Evolutionary conservation across 2,329 filamentous ascomycete species (phyloP).

Genomic region (Colletotrichum orbiculare): DNA sequence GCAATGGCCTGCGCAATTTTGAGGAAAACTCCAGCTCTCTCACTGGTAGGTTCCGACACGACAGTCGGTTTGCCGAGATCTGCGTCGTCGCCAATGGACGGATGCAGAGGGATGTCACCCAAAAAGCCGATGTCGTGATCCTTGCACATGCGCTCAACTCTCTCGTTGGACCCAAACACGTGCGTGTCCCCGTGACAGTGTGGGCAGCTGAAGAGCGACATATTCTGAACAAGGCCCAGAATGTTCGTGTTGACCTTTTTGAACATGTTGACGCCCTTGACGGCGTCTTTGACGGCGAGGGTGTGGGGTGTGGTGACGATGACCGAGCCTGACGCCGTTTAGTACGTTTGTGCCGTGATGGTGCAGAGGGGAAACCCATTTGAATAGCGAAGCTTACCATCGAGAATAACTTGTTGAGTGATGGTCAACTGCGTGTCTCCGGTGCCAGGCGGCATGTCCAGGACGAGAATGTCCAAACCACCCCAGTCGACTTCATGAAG

Average conservation of each 20-base stretch:
- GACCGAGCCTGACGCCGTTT: conserved; percentile 69
- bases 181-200: conserved; percentile 79
- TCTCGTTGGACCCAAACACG: conserved; percentile 77
- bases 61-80: conserved; percentile 91
- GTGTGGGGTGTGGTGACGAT: conserved; percentile 96
- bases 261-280: conserved; percentile 94
- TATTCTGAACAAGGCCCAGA: conserved; percentile 91
- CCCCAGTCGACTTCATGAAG: conserved; percentile 97
- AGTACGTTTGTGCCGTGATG: background rate
- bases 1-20: conserved; percentile 71
- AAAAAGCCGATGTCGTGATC: conserved; percentile 82
- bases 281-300: conserved; percentile 89
- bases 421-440: conserved; percentile 98
- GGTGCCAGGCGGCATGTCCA: conserved; percentile 93
- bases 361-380: background rate
- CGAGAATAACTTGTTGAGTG: conserved; percentile 90
- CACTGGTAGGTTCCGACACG: conserved; percentile 83
- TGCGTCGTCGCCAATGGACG: conserved; percentile 86
- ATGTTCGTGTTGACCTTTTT: conserved; percentile 83
- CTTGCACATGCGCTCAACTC: conserved; percentile 75
- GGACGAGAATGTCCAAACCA: conserved; percentile 84
- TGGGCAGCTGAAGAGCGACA: conserved; percentile 86
- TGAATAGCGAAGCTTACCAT: conserved; percentile 64
- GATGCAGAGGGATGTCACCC: conserved; percentile 89
- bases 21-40: conserved; percentile 77